phyloP scores from a whole-genome alignment of 75 land plant genomes.

The Selaginella tamariscina region DNA sequence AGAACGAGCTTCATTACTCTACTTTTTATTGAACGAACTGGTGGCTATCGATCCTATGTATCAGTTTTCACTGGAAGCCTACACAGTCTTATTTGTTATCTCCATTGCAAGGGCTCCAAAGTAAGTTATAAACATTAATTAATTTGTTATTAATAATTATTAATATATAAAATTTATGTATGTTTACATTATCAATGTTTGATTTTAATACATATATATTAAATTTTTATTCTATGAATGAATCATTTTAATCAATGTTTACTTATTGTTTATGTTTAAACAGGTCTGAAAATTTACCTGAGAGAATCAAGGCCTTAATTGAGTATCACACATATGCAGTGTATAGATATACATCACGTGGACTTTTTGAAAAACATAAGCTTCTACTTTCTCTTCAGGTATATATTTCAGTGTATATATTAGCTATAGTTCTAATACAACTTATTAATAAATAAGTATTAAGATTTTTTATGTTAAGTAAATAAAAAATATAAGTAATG shows the following conservation, averaged over 20 bases:
- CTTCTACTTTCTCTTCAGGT: conserved; percentile 24
- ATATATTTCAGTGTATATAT: no score
- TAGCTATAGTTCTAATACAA: no score
- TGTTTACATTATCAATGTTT: no score
- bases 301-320: conserved; percentile 22
- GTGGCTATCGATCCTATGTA: conserved; percentile 28
- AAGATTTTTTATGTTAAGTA: no score
- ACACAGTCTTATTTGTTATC: conserved; percentile 22
- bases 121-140: no score
- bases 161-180: no score
- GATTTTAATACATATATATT: no score
- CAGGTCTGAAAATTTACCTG: conserved; percentile 20
- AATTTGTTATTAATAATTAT: no score
- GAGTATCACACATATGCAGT: conserved; percentile 28
- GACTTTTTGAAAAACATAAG: conserved; percentile 27
- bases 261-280: neutral
- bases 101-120: conserved; percentile 21
- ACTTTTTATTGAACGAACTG: conserved; percentile 23
- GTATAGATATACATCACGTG: conserved; percentile 25
- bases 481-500: no score
- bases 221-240: no score
- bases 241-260: neutral
- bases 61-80: conserved; percentile 27
- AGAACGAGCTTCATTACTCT: conserved; percentile 23
- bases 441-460: no score